A percentile compares a stretch with the other conserved stretches of the same genome.
phyloP scores from a whole-genome alignment of 495 filamentous ascomycete genomes.

The Xylona heveae region DNA sequence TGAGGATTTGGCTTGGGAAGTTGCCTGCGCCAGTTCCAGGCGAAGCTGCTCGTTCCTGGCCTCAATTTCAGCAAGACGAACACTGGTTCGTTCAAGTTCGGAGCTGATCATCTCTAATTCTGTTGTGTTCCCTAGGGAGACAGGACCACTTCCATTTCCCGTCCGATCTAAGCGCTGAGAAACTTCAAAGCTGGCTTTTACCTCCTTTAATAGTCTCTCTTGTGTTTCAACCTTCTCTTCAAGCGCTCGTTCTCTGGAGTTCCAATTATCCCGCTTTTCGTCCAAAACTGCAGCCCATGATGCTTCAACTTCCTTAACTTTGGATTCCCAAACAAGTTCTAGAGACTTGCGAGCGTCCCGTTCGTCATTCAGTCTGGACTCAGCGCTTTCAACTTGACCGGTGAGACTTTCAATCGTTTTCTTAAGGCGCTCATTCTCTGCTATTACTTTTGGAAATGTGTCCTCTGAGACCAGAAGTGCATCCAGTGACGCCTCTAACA shows the following conservation, averaged over 20 bases:
- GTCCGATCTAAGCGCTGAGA: slow-evolving; percentile 64
- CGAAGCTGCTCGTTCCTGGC: slow-evolving; percentile 85
- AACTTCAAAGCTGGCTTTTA: slow-evolving; percentile 95
- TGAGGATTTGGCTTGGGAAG: slow-evolving; percentile 36
- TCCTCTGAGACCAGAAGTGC: slow-evolving; percentile 80
- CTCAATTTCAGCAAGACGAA: slow-evolving; percentile 77
- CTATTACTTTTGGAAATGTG: slow-evolving; percentile 64
- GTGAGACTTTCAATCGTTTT: slow-evolving; percentile 59
- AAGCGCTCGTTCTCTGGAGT: slow-evolving; percentile 74
- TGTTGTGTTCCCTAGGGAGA: slow-evolving; percentile 35
- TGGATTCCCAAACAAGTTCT: slow-evolving; percentile 54
- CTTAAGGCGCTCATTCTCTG: slow-evolving; percentile 73
- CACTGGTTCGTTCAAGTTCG: slow-evolving; percentile 75
- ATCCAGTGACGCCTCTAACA: slow-evolving; percentile 90
- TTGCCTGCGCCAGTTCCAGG: slow-evolving; percentile 72
- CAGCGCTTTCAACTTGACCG: slow-evolving; percentile 76
- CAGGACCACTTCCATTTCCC: slow-evolving; percentile 33
- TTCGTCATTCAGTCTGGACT: slow-evolving; percentile 53
- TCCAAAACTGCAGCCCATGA: slow-evolving; percentile 84
- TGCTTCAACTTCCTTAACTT: slow-evolving; percentile 65
- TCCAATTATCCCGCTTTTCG: slow-evolving; percentile 94
- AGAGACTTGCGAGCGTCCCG: slow-evolving; percentile 45
- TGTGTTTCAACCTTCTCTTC: slow-evolving; percentile 91
- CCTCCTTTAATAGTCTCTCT: slow-evolving; percentile 74
- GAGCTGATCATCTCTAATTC: slow-evolving; percentile 85